Evolutionary conservation across 306 rosid genomes (phyloP).

Genomic region (Cucurbita ficifolia): DNA sequence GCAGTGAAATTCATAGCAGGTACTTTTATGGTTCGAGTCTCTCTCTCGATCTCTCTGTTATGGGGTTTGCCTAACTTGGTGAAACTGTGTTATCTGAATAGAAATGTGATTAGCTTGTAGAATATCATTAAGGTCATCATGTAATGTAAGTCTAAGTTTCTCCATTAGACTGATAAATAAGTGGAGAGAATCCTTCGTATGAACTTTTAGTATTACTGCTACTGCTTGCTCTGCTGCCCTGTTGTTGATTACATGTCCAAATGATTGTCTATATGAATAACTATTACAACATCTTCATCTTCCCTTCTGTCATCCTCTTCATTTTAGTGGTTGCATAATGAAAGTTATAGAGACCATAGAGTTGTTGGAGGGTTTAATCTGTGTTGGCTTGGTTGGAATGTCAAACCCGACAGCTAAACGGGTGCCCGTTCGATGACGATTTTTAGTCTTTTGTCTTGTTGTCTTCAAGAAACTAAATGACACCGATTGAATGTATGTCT

Average conservation of each 20-base stretch:
- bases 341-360: not conserved
- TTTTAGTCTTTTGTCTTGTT: not conserved
- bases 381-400: not conserved
- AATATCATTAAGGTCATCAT: slow-evolving; percentile 4
- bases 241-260: slow-evolving; percentile 2
- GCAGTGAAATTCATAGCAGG: not conserved
- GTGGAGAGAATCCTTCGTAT: slow-evolving; percentile 2
- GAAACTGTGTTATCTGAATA: not conserved
- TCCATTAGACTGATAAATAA: slow-evolving; percentile 22
- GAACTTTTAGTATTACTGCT: slow-evolving; percentile 3
- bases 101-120: slow-evolving; percentile 4
- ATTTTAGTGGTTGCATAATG: not conserved
- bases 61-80: slow-evolving; percentile 3
- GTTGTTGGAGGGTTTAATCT: slow-evolving; percentile 2
- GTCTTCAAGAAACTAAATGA: not conserved
- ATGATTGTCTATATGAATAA: slow-evolving; percentile 36
- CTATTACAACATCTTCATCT: not conserved
- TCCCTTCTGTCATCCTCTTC: not conserved
- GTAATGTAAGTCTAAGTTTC: slow-evolving; percentile 9
- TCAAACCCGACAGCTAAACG: not conserved
- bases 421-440: not conserved
- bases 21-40: not conserved
- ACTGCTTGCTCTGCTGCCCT: slow-evolving; percentile 7
- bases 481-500: not conserved
- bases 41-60: not conserved